These are phyloP conservation scores for Populus hybrid DNA, from an alignment of 441 rosid genomes.

Conservation along the genomic window DNA sequence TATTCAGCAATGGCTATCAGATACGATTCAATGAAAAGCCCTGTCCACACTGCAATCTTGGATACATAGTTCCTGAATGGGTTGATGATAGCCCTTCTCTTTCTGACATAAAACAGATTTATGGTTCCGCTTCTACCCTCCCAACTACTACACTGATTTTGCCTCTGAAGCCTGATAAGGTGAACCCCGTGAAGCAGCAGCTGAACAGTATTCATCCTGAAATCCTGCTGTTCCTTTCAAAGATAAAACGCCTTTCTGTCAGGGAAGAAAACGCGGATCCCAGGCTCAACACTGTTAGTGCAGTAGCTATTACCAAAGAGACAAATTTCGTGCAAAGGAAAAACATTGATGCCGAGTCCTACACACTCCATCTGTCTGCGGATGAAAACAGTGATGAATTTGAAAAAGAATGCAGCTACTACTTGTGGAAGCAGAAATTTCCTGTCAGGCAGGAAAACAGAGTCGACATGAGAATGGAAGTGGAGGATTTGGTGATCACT, in stretches of 20 bases:
- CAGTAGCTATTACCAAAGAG: not conserved
- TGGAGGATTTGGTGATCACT: slow-evolving; percentile 1
- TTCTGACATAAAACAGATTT: slow-evolving; percentile 40
- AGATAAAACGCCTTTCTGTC: slow-evolving; percentile 6
- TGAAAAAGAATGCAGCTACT: not conserved
- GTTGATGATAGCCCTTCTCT: slow-evolving; percentile 52
- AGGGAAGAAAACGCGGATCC: not conserved
- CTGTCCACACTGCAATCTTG: slow-evolving; percentile 55
- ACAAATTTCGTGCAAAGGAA: not conserved
- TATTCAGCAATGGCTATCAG: slow-evolving; percentile 19
- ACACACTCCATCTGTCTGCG: not conserved
- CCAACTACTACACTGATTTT: slow-evolving; percentile 9
- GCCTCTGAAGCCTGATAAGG: slow-evolving; percentile 16
- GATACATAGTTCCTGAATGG: slow-evolving; percentile 83
- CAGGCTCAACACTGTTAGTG: not conserved
- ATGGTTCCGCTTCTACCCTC: slow-evolving; percentile 11
- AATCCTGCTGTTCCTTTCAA: slow-evolving; percentile 15
- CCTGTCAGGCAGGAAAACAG: slow-evolving; percentile 7
- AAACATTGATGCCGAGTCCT: not conserved
- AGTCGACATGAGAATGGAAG: not conserved
- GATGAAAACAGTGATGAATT: not conserved
- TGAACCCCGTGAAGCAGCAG: slow-evolving; percentile 11
- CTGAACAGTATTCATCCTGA: slow-evolving; percentile 15
- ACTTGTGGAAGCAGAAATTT: slow-evolving; percentile 11
- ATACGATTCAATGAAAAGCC: slow-evolving; percentile 39